A percentile compares a stretch with the other conserved stretches of the same genome.
Conservation (phyloP, 768 basidiomycete species). For the Erythrobasidium yunnanense region DNA sequence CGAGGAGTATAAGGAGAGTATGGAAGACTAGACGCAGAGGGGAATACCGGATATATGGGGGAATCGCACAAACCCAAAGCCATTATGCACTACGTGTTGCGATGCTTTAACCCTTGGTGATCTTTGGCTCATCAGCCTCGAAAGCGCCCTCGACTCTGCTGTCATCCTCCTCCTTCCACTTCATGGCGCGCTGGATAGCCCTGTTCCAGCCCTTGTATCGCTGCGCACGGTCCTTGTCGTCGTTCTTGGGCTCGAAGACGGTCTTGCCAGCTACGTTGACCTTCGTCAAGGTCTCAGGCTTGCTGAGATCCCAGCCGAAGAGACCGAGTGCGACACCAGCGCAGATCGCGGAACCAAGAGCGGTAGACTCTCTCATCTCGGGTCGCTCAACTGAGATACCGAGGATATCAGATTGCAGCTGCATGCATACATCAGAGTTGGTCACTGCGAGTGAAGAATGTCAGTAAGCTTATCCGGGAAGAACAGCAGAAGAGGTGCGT, state of each 20-base stretch:
- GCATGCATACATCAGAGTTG: slow-evolving; percentile 69
- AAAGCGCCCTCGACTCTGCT: no score
- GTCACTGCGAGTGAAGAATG: no score
- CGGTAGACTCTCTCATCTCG: slow-evolving; percentile 97
- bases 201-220: slow-evolving; percentile 75
- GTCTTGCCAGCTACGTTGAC: slow-evolving; percentile 77
- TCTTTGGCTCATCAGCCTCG: no score
- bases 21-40: no score
- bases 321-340: slow-evolving; percentile 77
- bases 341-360: slow-evolving; percentile 83
- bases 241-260: slow-evolving; percentile 55
- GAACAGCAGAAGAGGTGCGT: no score
- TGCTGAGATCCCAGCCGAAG: slow-evolving; percentile 81
- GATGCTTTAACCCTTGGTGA: no score
- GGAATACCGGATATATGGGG: no score
- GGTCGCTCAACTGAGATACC: slow-evolving; percentile 86
- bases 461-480: no score
- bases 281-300: slow-evolving; percentile 67
- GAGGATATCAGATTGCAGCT: slow-evolving; percentile 72
- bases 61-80: no score
- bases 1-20: no score
- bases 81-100: no score
- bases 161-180: slow-evolving; percentile 51
- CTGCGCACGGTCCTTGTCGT: slow-evolving; percentile 51
- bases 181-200: slow-evolving; percentile 70